Evolutionary conservation across 371 early-diverging fungal genomes (phyloP).

Genomic region (Chytridiales sp.): DNA sequence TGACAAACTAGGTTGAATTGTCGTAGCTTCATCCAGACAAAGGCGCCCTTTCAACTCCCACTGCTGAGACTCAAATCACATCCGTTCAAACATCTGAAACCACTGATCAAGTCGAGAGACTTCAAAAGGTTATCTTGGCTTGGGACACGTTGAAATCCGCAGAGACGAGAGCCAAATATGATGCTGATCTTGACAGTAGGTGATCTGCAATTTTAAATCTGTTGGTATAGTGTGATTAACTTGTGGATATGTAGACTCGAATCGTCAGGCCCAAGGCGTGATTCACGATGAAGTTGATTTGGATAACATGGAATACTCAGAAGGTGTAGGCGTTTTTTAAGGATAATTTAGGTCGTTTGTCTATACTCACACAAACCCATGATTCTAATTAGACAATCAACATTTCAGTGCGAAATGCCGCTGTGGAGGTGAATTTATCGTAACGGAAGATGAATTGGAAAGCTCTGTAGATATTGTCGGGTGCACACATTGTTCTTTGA

Average conservation of each 20-base stretch:
- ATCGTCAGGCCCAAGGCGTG: slow-evolving; percentile 36
- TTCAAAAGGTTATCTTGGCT: slow-evolving; percentile 13
- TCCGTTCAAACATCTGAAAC: neutral
- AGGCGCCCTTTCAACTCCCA: neutral
- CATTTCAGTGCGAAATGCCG: slow-evolving; percentile 47
- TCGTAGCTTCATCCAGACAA: slow-evolving; percentile 25
- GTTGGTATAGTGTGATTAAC: neutral
- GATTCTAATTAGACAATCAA: neutral
- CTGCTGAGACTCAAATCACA: too few relatives aligned
- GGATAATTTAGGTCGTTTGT: neutral
- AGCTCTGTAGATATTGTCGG: slow-evolving; percentile 48
- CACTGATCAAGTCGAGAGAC: neutral
- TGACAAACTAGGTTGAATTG: neutral
- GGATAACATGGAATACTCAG: slow-evolving; percentile 26
- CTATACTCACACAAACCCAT: neutral
- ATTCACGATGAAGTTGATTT: slow-evolving; percentile 40
- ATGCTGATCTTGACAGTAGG: slow-evolving; percentile 6
- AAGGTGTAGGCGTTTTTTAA: slow-evolving; percentile 32
- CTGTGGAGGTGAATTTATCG: slow-evolving; percentile 53
- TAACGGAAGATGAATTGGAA: slow-evolving; percentile 57
- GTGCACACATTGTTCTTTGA: slow-evolving; percentile 57
- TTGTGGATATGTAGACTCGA: neutral
- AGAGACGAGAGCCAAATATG: neutral
- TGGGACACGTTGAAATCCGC: slow-evolving; percentile 10
- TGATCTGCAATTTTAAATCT: neutral